Percentiles rank a stretch among this genome's conserved stretches.
These are phyloP conservation scores for Thielaviopsis musarum DNA, from an alignment of 2,329 filamentous ascomycete genomes.

Conservation along the genomic window DNA sequence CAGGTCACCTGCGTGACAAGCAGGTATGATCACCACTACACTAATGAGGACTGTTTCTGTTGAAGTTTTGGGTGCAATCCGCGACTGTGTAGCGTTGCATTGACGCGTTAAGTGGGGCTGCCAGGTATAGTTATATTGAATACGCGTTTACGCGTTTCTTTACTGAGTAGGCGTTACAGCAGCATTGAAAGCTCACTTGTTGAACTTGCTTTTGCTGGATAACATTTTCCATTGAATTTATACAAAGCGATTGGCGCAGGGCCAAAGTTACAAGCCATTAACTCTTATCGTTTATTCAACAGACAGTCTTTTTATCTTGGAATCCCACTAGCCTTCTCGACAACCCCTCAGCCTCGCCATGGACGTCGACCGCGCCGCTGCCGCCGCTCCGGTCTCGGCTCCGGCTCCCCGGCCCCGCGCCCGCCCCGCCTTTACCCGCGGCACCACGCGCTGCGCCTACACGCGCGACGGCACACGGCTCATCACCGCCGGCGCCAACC, in stretches of 20 bases:
- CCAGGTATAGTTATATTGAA: neutral
- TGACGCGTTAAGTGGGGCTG: neutral
- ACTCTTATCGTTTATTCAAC: too few species aligned
- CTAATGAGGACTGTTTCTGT: constrained; percentile 5
- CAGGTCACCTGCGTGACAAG: neutral
- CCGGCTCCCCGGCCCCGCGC: constrained; percentile 35
- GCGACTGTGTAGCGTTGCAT: neutral
- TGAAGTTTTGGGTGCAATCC: neutral
- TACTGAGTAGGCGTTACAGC: neutral
- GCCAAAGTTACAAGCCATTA: too few species aligned
- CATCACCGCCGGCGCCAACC: constrained; percentile 84
- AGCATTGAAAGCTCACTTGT: neutral
- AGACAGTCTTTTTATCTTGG: too few species aligned
- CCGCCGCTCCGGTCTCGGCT: constrained; percentile 19
- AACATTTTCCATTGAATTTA: too few species aligned
- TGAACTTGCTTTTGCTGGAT: too few species aligned
- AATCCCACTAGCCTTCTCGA: neutral
- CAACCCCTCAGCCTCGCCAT: neutral
- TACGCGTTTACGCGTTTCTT: neutral
- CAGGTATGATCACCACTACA: neutral
- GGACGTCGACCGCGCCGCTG: constrained; percentile 14
- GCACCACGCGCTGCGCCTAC: constrained; percentile 74
- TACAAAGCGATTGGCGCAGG: too few species aligned
- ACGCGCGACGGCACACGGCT: constrained; percentile 76
- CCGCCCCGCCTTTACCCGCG: constrained; percentile 63